Percentiles rank a stretch among this genome's conserved stretches.
These are phyloP conservation scores for Neonectria punicea DNA, from an alignment of 2,329 filamentous ascomycete species.

Conservation along the genomic window DNA sequence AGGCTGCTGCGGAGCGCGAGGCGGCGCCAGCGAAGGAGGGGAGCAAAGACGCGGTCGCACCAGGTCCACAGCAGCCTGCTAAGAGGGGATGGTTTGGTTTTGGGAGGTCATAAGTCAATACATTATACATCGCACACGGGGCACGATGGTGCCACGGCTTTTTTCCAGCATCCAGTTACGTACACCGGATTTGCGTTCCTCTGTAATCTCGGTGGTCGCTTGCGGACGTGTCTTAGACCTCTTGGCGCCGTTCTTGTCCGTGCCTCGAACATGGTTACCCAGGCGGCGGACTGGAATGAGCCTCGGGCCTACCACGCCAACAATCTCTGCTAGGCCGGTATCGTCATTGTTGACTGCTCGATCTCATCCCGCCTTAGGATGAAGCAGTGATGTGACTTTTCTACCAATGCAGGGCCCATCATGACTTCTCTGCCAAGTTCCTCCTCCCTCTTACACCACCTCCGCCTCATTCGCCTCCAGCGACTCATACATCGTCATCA, in stretches of 20 bases:
- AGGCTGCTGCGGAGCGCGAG: conserved; percentile 48
- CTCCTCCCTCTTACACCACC: neutral
- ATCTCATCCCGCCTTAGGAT: neutral
- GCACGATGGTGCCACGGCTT: conserved; percentile 24
- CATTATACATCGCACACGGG: conserved; percentile 30
- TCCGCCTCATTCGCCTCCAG: neutral
- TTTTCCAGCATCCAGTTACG: conserved; percentile 16
- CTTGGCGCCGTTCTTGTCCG: conserved; percentile 21
- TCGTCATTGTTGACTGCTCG: conserved; percentile 31
- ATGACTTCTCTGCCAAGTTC: neutral
- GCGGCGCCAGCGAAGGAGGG: conserved; percentile 41
- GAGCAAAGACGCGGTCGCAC: conserved; percentile 40
- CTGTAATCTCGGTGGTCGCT: conserved; percentile 7
- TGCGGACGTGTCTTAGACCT: conserved; percentile 28
- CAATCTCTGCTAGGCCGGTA: conserved; percentile 20
- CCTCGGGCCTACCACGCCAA: conserved; percentile 14
- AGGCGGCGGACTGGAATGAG: conserved; percentile 26
- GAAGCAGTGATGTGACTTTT: neutral
- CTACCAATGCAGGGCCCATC: neutral
- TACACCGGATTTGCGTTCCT: conserved; percentile 15
- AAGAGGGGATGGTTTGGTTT: conserved; percentile 86
- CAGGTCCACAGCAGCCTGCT: conserved; percentile 49
- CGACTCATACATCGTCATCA: neutral
- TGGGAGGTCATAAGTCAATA: conserved; percentile 55
- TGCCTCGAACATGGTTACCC: conserved; percentile 29